Percentiles rank a stretch among this genome's conserved stretches.
Conservation (phyloP, 2,329 filamentous ascomycete genomes). For the Colletotrichum camelliae region DNA sequence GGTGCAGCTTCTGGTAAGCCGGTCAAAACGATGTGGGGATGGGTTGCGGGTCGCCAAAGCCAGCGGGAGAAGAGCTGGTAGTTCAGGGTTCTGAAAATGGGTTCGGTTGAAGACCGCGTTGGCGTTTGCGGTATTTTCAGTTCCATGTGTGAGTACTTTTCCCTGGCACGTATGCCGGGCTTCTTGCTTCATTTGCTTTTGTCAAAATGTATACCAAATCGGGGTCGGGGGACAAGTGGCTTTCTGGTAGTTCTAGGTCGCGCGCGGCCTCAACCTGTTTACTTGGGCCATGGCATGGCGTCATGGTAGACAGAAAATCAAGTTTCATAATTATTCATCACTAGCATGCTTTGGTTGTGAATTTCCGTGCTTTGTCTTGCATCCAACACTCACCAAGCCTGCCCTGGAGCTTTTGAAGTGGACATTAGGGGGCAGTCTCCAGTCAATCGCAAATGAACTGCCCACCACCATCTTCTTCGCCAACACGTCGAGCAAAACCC, state of each 20-base stretch:
- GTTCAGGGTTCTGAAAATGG: neutral
- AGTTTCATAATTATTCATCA: neutral
- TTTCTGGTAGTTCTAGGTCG: neutral
- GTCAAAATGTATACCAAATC: constrained; percentile 18
- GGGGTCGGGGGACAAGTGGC: neutral
- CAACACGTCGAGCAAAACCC: neutral
- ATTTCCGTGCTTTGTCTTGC: neutral
- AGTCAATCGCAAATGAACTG: neutral
- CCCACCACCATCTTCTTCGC: neutral
- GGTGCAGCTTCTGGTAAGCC: constrained; percentile 94
- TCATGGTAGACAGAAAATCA: constrained; percentile 15
- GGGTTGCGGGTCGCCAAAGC: neutral
- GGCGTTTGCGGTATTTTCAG: constrained; percentile 1
- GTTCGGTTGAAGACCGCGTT: neutral
- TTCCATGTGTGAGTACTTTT: constrained; percentile 6
- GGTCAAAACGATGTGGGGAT: neutral
- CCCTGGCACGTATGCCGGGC: neutral
- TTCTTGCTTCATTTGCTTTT: neutral
- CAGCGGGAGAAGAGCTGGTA: neutral
- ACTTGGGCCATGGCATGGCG: constrained; percentile 13
- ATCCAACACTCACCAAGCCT: neutral
- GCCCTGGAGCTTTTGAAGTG: neutral
- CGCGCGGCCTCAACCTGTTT: neutral
- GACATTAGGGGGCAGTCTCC: too few relatives aligned
- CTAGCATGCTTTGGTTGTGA: neutral